Percentiles rank a stretch among this genome's conserved stretches.
Evolutionary conservation across 1,284 basidiomycete species (phyloP).

Genomic region (Rhodotorula mucilaginosa): DNA sequence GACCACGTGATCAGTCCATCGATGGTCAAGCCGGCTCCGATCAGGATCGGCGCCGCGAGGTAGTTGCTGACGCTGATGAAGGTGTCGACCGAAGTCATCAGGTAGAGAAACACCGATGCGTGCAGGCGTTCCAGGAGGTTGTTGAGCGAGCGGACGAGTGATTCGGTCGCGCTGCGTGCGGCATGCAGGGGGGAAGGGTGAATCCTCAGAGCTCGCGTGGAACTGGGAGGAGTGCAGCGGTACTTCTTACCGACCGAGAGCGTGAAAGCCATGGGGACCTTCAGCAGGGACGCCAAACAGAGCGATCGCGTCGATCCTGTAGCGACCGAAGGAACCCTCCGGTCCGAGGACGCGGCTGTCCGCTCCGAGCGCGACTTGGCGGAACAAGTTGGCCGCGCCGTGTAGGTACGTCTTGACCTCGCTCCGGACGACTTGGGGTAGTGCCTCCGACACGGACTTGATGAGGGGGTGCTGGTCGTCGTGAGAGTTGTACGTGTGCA

Average conservation of each 20-base stretch:
- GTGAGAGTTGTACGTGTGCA: conserved; percentile 55
- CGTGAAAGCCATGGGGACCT: conserved; percentile 93
- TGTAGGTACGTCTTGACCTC: conserved; percentile 57
- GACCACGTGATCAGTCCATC: conserved; percentile 72
- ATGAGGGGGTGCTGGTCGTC: conserved; percentile 6
- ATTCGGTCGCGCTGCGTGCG: conserved; percentile 67
- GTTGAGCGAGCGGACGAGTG: conserved; percentile 79
- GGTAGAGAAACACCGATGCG: conserved; percentile 93
- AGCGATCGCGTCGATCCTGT: conserved; percentile 90
- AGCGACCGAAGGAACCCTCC: conserved; percentile 56
- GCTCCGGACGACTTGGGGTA: not conserved
- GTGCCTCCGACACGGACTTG: not conserved
- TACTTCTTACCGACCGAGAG: conserved; percentile 69
- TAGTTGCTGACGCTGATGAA: conserved; percentile 88
- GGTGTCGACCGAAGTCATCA: conserved; percentile 68
- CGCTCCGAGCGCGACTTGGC: conserved; percentile 67
- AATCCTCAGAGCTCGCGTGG: not conserved
- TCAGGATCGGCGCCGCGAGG: conserved; percentile 75
- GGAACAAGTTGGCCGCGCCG: conserved; percentile 62
- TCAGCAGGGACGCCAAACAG: conserved; percentile 80
- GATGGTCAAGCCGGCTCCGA: conserved; percentile 78
- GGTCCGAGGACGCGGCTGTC: conserved; percentile 55
- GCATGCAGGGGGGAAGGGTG: not conserved
- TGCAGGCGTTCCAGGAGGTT: conserved; percentile 90
- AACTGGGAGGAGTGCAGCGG: no score